These are phyloP conservation scores for Apocynum venetum DNA, from an alignment of 257 asterid species.

Conservation along the genomic window DNA sequence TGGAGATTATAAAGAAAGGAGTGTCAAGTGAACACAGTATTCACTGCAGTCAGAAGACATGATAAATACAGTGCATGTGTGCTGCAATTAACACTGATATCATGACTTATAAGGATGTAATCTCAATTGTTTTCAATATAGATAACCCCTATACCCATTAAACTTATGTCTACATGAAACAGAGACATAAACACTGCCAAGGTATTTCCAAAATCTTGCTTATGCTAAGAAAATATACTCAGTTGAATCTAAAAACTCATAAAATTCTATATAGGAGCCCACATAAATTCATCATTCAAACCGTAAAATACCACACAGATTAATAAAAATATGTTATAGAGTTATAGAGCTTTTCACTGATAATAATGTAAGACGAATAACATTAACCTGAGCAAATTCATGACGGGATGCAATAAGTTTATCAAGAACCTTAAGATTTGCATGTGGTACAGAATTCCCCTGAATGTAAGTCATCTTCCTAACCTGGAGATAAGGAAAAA, in stretches of 20 bases:
- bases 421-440: conserved; percentile 78
- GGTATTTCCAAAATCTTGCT: not conserved
- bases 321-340: not conserved
- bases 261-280: not conserved
- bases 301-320: not conserved
- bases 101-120: not conserved
- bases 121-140: not conserved
- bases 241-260: not conserved
- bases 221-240: not conserved
- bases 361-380: conserved; percentile 7
- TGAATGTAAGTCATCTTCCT: conserved; percentile 72
- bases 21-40: not conserved
- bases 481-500: conserved; percentile 48
- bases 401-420: conserved; percentile 87
- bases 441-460: conserved; percentile 81
- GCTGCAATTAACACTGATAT: not conserved
- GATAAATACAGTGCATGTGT: not conserved
- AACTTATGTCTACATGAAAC: not conserved
- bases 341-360: not conserved
- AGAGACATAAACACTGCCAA: not conserved
- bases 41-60: not conserved
- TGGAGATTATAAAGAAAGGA: not conserved
- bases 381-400: conserved; percentile 80
- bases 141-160: not conserved
- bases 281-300: not conserved